Base-by-base conservation (phyloP, 495 filamentous ascomycete genomes). In the Terfezia boudieri region DNA sequence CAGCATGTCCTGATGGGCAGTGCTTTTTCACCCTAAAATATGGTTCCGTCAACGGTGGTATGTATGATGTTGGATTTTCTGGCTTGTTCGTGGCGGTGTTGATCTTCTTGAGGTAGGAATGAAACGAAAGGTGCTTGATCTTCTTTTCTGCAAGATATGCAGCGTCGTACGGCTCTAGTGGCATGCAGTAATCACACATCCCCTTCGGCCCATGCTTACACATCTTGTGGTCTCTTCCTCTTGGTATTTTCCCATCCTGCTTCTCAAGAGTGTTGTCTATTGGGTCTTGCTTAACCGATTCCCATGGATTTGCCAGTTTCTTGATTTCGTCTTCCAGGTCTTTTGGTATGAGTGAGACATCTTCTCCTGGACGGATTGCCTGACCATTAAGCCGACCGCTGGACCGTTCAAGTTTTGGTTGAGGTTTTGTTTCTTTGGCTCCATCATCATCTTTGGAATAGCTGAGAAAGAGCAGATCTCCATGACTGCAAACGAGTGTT, bases 181-280 rank as follows among this genome's bases (percentile, higher is more conserved):
- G 90, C 84, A 89, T 94, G 73, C 90, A 99, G 68, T 95, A 94
- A 68, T 99, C 90, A 67, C 90, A 99, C 92, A 96, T 96, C 59
- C 92, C 90, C 67, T 92, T 94, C 20, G 81, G 79, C 8, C 89
- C 88, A 67, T 99, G 90, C 60, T 82, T 82, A 70, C 90, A 99
- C 83, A 99, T 87, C 62, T 84, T 88, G 43, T 67, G 66, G 61
- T 95, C 92, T 41, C 73, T 72, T 41, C 69, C 70, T 51, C 90
- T 74, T 37, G 78, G 74, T 50, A 96, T 96, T 72, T 95, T 99
- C 53, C 90, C 92, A 76, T 94, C 84, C 60, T 79, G 74, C 69
- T 77, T 85, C 10, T 99, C 90, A 58, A 99, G 69, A 22, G 74
- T 69, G 63, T 96, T 76, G 64, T 99, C 90, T 0, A 96, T 71